A percentile compares a stretch with the other conserved stretches of the same genome.
These are phyloP conservation scores for Moesziomyces sp. DNA, from an alignment of 1,284 basidiomycete species.

Conservation along the genomic window DNA sequence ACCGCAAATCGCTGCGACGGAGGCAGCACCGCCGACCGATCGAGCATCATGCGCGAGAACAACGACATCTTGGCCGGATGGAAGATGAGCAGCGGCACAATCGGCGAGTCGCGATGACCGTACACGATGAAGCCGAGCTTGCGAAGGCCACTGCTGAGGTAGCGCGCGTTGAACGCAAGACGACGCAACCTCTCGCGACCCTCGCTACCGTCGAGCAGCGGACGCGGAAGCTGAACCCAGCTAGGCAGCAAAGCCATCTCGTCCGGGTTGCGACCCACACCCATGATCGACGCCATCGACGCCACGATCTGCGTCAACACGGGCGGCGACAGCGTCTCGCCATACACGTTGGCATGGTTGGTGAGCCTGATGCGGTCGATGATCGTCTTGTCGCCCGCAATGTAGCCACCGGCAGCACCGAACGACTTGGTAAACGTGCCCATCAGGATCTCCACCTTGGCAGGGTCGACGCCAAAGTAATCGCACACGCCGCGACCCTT, in stretches of 20 bases:
- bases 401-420: constrained; percentile 95
- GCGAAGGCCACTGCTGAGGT: constrained; percentile 84
- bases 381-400: constrained; percentile 82
- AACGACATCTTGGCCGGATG: constrained; percentile 75
- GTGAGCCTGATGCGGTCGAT: constrained; percentile 84
- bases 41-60: constrained; percentile 65
- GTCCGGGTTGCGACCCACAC: constrained; percentile 68
- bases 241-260: constrained; percentile 59
- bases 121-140: constrained; percentile 98
- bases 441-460: constrained; percentile 91
- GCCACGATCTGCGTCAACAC: constrained; percentile 91
- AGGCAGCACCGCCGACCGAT: constrained; percentile 55
- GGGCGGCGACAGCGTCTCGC: constrained; percentile 89
- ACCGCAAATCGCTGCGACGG: constrained; percentile 56
- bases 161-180: constrained; percentile 93
- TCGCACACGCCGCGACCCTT: constrained; percentile 93
- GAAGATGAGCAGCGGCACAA: constrained; percentile 92
- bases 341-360: constrained; percentile 87
- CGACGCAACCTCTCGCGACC: constrained; percentile 83
- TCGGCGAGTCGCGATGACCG: constrained; percentile 88
- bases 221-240: constrained; percentile 60
- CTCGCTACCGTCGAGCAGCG: constrained; percentile 71
- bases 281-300: constrained; percentile 97
- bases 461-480: constrained; percentile 89
- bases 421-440: constrained; percentile 99